phyloP scores from a whole-genome alignment of 306 rosid genomes.

The Sicyos baderoa region DNA sequence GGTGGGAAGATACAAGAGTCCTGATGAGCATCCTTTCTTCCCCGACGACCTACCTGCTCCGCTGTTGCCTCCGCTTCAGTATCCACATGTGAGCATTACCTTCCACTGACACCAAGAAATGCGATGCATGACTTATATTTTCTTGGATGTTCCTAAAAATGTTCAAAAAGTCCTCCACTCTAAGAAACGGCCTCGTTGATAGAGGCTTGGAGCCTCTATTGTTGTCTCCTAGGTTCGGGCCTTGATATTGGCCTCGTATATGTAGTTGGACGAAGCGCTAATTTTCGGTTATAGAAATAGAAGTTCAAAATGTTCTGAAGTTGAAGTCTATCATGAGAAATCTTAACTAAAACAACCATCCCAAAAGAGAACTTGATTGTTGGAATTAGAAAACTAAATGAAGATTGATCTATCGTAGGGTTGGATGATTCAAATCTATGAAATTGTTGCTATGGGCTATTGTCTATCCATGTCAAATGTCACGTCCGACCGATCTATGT shows the following conservation, averaged over 20 bases:
- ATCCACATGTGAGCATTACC: conserved; percentile 45
- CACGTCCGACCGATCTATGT: no score
- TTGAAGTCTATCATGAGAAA: background rate
- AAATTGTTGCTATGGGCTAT: background rate
- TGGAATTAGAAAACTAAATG: no score
- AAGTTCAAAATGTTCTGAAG: background rate
- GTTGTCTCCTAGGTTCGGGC: no score
- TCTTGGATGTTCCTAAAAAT: background rate
- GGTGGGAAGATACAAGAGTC: conserved; percentile 66
- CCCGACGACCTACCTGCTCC: conserved; percentile 37
- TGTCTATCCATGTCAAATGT: background rate
- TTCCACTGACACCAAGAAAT: background rate
- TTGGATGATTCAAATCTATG: background rate
- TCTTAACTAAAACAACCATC: background rate
- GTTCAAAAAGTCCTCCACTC: background rate
- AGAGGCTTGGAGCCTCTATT: no score
- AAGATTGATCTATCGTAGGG: background rate
- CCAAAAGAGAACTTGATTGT: background rate
- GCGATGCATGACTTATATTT: background rate
- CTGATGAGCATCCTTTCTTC: conserved; percentile 63
- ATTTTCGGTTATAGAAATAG: no score
- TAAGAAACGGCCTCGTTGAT: no score
- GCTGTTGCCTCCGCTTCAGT: conserved; percentile 49
- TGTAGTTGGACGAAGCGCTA: no score
- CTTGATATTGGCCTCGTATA: no score